Conservation (phyloP, 805 yeast species). For the Yamadazyma endophytica region DNA sequence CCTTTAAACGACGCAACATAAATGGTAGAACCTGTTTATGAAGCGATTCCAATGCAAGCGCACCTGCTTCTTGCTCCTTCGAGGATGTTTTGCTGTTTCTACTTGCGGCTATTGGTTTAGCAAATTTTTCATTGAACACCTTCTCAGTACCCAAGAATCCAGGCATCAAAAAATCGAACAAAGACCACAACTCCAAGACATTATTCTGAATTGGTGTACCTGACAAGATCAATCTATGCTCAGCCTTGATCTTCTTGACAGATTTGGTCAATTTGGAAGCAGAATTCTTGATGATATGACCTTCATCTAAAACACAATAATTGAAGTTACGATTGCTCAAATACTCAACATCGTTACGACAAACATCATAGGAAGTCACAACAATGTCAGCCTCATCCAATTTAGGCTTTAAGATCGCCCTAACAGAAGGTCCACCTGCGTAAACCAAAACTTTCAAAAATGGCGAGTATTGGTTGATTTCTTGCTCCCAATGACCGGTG, state of each 20-base stretch:
- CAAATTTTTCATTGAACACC: constrained; percentile 88
- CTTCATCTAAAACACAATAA: constrained; percentile 95
- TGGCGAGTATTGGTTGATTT: constrained; percentile 84
- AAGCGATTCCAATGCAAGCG: constrained; percentile 88
- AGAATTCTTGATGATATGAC: constrained; percentile 94
- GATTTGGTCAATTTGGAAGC: constrained; percentile 83
- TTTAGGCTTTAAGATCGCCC: constrained; percentile 52
- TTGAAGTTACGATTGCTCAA: constrained; percentile 66
- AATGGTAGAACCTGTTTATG: constrained; percentile 97
- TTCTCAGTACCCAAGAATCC: constrained; percentile 96
- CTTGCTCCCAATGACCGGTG: constrained; percentile 99
- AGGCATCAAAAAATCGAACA: constrained; percentile 97
- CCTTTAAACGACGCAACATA: constrained; percentile 91
- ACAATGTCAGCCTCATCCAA: constrained; percentile 70
- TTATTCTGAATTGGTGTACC: constrained; percentile 99
- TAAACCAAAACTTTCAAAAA: constrained; percentile 77
- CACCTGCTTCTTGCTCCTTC: constrained; percentile 96
- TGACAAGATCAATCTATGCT: constrained; percentile 84
- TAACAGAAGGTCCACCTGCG: constrained; percentile 84
- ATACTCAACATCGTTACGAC: constrained; percentile 80
- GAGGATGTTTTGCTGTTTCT: constrained; percentile 83
- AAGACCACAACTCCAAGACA: constrained; percentile 94
- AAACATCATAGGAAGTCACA: constrained; percentile 94
- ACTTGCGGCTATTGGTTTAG: constrained; percentile 96
- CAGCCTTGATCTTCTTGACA: constrained; percentile 77